phyloP scores from a whole-genome alignment of 257 asterid species.

The Plantago ovata region DNA sequence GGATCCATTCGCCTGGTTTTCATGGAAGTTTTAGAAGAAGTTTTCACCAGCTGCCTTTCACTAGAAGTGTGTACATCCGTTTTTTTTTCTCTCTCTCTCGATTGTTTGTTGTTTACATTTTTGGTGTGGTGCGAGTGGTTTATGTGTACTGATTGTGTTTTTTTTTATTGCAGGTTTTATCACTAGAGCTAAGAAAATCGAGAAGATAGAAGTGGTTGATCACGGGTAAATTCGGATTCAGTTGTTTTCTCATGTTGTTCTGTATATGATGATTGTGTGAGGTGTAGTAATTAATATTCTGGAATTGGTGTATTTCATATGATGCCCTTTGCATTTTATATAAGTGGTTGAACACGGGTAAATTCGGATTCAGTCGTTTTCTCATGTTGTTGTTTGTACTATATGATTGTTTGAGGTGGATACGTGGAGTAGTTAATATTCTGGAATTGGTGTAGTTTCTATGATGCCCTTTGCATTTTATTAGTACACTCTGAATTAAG shows the following conservation, averaged over 20 bases:
- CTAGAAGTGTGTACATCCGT: constrained; percentile 38
- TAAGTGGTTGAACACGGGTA: constrained; percentile 83
- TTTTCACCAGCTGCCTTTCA: constrained; percentile 37
- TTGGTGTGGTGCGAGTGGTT: neutral
- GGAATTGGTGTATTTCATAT: too few relatives aligned
- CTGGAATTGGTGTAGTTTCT: too few relatives aligned
- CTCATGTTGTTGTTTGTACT: too few relatives aligned
- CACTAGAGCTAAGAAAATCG: constrained; percentile 64
- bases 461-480: too few relatives aligned
- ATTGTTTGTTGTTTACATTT: too few relatives aligned
- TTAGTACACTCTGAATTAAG: too few relatives aligned
- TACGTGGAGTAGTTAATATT: neutral
- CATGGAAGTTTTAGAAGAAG: constrained; percentile 20
- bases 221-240: constrained; percentile 53
- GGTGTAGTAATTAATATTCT: too few relatives aligned
- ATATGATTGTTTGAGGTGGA: too few relatives aligned
- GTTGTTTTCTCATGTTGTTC: too few relatives aligned
- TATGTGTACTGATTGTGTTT: neutral
- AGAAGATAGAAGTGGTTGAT: constrained; percentile 52
- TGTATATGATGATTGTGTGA: too few relatives aligned
- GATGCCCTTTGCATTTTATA: too few relatives aligned
- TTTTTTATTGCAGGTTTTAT: constrained; percentile 48
- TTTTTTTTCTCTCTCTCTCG: neutral
- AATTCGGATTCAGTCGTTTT: too few relatives aligned
- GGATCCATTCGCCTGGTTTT: constrained; percentile 24